phyloP scores from a whole-genome alignment of 192 early-diverging fungal species.

The Rhizophagus clarus region DNA sequence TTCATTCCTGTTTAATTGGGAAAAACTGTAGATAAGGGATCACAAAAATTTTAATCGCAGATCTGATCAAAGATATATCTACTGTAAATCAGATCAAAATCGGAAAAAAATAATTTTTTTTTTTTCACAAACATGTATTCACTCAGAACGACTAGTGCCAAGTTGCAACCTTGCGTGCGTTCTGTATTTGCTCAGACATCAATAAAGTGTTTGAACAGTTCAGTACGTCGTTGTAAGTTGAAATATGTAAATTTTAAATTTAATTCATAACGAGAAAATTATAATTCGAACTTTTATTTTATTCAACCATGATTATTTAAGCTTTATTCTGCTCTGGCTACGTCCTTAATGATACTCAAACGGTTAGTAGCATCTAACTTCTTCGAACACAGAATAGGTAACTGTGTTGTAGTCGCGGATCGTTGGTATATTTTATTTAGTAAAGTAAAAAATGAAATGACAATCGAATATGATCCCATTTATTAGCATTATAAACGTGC shows the following conservation, averaged over 20 bases:
- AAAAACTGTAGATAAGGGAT: too few species aligned
- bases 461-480: too few species aligned
- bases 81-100: too few species aligned
- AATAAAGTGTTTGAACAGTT: constrained; percentile 12
- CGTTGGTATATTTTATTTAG: neutral
- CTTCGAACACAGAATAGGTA: neutral
- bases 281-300: neutral
- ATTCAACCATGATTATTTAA: neutral
- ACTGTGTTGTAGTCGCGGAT: neutral
- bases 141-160: neutral
- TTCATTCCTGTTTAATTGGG: neutral
- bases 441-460: too few species aligned
- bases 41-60: too few species aligned
- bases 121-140: neutral
- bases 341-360: neutral
- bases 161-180: neutral
- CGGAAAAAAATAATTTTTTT: too few species aligned
- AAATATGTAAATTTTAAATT: neutral
- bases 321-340: neutral
- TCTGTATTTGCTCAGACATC: neutral
- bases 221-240: neutral
- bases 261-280: neutral
- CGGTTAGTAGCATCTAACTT: neutral
- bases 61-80: constrained; percentile 3
- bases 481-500: neutral